These are phyloP conservation scores for Rhodotorula graminis DNA, from an alignment of 768 basidiomycete species.

Conservation along the genomic window DNA sequence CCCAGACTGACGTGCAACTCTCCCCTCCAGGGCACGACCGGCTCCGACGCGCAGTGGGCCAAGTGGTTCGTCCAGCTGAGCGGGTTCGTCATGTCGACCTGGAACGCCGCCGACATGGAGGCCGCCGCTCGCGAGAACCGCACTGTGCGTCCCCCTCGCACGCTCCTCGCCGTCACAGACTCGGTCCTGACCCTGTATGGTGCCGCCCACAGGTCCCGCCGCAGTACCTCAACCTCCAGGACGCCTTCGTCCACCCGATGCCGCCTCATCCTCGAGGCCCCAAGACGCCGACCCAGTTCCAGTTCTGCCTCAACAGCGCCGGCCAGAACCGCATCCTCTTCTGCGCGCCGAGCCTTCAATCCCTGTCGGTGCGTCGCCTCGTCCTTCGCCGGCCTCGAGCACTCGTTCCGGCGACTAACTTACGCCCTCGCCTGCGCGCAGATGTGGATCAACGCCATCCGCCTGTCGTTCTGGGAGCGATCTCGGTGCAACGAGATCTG, in stretches of 20 bases:
- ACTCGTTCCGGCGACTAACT: not conserved
- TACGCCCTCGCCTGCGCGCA: not conserved
- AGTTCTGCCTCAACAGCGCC: conserved; percentile 88
- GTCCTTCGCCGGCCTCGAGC: not conserved
- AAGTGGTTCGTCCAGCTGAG: conserved; percentile 80
- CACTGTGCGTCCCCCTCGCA: conserved; percentile 19
- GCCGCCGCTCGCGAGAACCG: conserved; percentile 72
- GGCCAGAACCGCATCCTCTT: conserved; percentile 85
- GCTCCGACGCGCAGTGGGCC: conserved; percentile 62
- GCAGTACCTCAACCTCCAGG: conserved; percentile 77
- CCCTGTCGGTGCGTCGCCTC: conserved; percentile 53
- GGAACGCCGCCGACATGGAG: conserved; percentile 85
- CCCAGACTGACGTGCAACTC: not conserved
- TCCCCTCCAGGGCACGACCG: conserved; percentile 58
- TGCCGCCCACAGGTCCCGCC: conserved; percentile 68
- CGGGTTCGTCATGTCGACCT: conserved; percentile 80
- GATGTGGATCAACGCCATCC: conserved; percentile 81
- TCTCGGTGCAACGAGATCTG: conserved; percentile 94
- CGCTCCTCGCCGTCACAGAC: too few species aligned
- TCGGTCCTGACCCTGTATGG: not conserved
- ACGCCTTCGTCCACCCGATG: conserved; percentile 50
- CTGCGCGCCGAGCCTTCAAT: conserved; percentile 49
- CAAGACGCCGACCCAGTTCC: conserved; percentile 55
- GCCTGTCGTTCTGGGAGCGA: conserved; percentile 90
- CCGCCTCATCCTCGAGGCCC: conserved; percentile 51